Evolutionary conservation across 139 green algal genomes (phyloP).

Genomic region (Volvox africanus): DNA sequence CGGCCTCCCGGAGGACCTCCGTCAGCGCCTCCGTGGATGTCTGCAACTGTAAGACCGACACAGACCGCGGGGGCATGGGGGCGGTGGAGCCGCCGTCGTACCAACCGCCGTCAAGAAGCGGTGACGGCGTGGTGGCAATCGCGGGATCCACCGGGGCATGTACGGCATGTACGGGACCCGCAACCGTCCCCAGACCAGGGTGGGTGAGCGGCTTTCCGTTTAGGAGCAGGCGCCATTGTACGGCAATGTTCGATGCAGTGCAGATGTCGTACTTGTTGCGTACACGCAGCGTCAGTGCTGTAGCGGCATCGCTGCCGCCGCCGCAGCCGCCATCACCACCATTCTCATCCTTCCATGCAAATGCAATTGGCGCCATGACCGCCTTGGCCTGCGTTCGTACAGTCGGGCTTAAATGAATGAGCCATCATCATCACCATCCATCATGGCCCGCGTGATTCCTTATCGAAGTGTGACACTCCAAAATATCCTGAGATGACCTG

Average conservation of each 20-base stretch:
- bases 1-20: neutral
- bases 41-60: neutral
- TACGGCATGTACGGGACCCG: neutral
- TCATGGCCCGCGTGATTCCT: no score
- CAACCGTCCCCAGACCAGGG: neutral
- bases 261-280: slow-evolving; percentile 78
- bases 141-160: neutral
- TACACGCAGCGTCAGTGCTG: slow-evolving; percentile 13
- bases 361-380: slow-evolving; percentile 68
- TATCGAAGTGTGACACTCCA: no score
- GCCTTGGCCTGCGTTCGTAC: slow-evolving; percentile 49
- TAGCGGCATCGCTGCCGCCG: neutral
- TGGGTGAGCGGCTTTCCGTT: slow-evolving; percentile 55
- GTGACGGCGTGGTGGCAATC: neutral
- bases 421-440: no score
- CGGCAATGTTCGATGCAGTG: slow-evolving; percentile 53
- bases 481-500: no score
- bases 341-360: slow-evolving; percentile 34
- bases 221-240: slow-evolving; percentile 73
- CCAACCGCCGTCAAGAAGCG: slow-evolving; percentile 26
- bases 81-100: neutral
- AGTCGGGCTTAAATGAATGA: no score
- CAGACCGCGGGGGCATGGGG: neutral
- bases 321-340: neutral
- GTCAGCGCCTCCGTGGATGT: neutral